Evolutionary conservation across 768 basidiomycete genomes (phyloP).

Genomic region (Rubroboletus pulcherrimus): DNA sequence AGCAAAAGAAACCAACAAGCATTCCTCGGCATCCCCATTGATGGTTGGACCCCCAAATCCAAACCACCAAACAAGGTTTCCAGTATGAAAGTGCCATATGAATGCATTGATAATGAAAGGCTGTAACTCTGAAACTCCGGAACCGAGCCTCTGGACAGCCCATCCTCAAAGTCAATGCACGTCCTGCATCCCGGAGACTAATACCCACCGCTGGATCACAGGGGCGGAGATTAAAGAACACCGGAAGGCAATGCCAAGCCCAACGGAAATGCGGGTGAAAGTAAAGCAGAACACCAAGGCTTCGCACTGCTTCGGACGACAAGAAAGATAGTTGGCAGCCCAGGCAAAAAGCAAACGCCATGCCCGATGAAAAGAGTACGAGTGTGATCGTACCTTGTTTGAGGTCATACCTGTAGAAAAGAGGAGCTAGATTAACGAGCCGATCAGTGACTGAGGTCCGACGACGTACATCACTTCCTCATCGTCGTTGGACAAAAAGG

Average conservation of each 20-base stretch:
- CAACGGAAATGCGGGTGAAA: constrained; percentile 3
- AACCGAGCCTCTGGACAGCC: background rate
- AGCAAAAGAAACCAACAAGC: background rate
- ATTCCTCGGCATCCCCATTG: background rate
- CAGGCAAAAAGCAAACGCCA: background rate
- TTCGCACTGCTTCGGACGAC: no score
- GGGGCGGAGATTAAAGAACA: constrained; percentile 12
- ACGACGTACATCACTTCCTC: constrained; percentile 89
- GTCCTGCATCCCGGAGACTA: background rate
- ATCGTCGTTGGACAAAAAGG: constrained; percentile 94
- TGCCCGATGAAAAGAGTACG: background rate
- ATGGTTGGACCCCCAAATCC: background rate
- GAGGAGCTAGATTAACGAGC: constrained; percentile 8
- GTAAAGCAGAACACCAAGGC: background rate
- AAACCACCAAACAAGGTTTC: background rate
- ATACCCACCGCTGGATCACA: background rate
- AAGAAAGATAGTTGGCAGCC: no score
- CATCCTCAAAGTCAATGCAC: background rate
- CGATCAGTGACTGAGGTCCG: background rate
- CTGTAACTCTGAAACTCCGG: background rate
- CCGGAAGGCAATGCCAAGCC: background rate
- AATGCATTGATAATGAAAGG: background rate
- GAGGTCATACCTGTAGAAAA: constrained; percentile 75
- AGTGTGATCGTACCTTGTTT: constrained; percentile 67
- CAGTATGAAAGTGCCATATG: background rate